phyloP scores from a whole-genome alignment of 345 rosid species.

The Hibiscus trionum region DNA sequence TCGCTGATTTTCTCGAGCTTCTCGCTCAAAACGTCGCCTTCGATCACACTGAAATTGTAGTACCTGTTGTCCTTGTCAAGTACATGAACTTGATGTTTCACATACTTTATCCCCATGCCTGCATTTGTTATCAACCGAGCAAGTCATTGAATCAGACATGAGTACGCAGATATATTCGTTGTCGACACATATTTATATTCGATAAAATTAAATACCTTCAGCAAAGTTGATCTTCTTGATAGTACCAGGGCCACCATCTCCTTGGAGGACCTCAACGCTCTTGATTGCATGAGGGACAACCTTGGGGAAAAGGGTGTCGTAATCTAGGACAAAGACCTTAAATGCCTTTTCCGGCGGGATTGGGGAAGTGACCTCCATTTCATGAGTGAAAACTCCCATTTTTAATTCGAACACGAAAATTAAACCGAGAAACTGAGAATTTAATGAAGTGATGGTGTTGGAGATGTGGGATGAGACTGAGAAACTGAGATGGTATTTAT shows the following conservation, averaged over 20 bases:
- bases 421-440: background rate
- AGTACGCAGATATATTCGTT: background rate
- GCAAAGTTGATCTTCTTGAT: constrained; percentile 20
- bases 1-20: constrained; percentile 22
- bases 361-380: too few relatives aligned
- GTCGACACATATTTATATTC: background rate
- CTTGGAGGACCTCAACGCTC: too few relatives aligned
- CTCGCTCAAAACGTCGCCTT: constrained; percentile 23
- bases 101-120: background rate
- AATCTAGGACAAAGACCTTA: too few relatives aligned
- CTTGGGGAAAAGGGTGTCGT: too few relatives aligned
- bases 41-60: constrained; percentile 19
- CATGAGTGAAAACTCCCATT: too few relatives aligned
- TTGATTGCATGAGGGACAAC: too few relatives aligned
- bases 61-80: constrained; percentile 16
- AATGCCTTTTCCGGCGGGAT: too few relatives aligned
- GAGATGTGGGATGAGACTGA: too few relatives aligned
- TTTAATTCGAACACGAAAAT: too few relatives aligned
- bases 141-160: background rate
- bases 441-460: background rate
- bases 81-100: constrained; percentile 22
- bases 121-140: background rate
- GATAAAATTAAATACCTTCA: background rate
- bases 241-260: constrained; percentile 33
- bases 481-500: too few relatives aligned